A percentile compares a stretch with the other conserved stretches of the same genome.
These are phyloP conservation scores for Diutina scorzettiae DNA, from an alignment of 1,139 yeast genomes.

Conservation along the genomic window DNA sequence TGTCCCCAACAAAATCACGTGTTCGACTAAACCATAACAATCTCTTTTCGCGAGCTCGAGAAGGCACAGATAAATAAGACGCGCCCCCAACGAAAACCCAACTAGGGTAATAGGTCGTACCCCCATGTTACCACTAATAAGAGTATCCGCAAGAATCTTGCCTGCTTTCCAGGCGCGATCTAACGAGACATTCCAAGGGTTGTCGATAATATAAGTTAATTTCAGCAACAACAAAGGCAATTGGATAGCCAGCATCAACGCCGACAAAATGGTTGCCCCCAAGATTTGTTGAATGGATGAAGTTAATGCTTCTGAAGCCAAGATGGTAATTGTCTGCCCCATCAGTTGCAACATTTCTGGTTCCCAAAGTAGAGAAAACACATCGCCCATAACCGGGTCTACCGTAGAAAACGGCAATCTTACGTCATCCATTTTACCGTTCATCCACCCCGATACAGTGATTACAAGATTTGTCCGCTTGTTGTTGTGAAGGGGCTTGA, in stretches of 20 bases:
- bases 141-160: conserved; percentile 77
- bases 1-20: conserved; percentile 79
- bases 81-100: conserved; percentile 90
- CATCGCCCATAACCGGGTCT: conserved; percentile 96
- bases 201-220: conserved; percentile 79
- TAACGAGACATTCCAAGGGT: conserved; percentile 95
- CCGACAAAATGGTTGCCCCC: conserved; percentile 86
- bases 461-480: conserved; percentile 77
- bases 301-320: conserved; percentile 88
- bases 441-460: conserved; percentile 98
- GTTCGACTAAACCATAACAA: conserved; percentile 81
- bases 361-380: conserved; percentile 89
- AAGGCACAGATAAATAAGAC: conserved; percentile 84
- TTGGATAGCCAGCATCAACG: conserved; percentile 92
- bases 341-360: conserved; percentile 94
- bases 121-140: conserved; percentile 79
- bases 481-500: conserved; percentile 84
- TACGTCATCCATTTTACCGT: conserved; percentile 90
- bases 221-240: conserved; percentile 87
- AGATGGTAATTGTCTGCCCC: conserved; percentile 89
- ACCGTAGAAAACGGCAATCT: conserved; percentile 92
- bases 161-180: conserved; percentile 99
- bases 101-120: conserved; percentile 86
- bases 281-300: conserved; percentile 91
- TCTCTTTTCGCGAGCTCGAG: conserved; percentile 78